A percentile compares a stretch with the other conserved stretches of the same genome.
These are phyloP conservation scores for Nyssa sinensis DNA, from an alignment of 148 eudicot species.

Conservation along the genomic window DNA sequence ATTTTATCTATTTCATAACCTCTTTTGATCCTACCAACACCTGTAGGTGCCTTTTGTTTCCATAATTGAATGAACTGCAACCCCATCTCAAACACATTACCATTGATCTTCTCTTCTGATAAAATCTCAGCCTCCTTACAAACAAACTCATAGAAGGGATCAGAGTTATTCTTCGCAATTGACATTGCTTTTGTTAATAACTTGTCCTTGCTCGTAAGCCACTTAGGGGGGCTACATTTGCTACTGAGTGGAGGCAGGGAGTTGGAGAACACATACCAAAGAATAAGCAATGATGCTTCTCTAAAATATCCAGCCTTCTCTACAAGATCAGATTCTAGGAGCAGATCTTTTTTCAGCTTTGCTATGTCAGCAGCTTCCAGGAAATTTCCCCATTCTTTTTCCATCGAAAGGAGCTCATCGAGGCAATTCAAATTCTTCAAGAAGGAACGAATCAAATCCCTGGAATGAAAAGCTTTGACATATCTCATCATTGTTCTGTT, in stretches of 20 bases:
- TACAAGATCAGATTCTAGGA: slow-evolving; percentile 52
- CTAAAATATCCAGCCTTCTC: slow-evolving; percentile 41
- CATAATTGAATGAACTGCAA: slow-evolving; percentile 52
- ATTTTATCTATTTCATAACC: slow-evolving; percentile 33
- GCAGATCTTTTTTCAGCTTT: slow-evolving; percentile 40
- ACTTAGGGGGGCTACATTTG: slow-evolving; percentile 60
- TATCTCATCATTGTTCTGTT: slow-evolving; percentile 53
- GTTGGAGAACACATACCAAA: slow-evolving; percentile 38
- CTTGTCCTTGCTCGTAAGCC: slow-evolving; percentile 38
- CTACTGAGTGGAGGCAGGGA: slow-evolving; percentile 23
- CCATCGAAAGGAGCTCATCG: slow-evolving; percentile 57
- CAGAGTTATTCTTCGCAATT: slow-evolving; percentile 31
- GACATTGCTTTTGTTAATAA: slow-evolving; percentile 40
- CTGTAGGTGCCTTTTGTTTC: slow-evolving; percentile 36
- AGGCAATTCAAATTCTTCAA: slow-evolving; percentile 43
- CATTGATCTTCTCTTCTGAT: too few species aligned
- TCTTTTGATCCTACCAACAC: background rate
- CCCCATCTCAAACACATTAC: slow-evolving; percentile 51
- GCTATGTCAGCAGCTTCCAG: slow-evolving; percentile 65
- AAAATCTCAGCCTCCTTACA: too few species aligned
- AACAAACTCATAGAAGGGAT: slow-evolving; percentile 30
- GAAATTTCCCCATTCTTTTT: slow-evolving; percentile 60
- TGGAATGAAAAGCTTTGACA: slow-evolving; percentile 53
- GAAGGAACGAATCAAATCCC: slow-evolving; percentile 47
- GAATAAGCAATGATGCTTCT: slow-evolving; percentile 36